phyloP scores from a whole-genome alignment of 345 rosid genomes.

The Lumnitzera racemosa region DNA sequence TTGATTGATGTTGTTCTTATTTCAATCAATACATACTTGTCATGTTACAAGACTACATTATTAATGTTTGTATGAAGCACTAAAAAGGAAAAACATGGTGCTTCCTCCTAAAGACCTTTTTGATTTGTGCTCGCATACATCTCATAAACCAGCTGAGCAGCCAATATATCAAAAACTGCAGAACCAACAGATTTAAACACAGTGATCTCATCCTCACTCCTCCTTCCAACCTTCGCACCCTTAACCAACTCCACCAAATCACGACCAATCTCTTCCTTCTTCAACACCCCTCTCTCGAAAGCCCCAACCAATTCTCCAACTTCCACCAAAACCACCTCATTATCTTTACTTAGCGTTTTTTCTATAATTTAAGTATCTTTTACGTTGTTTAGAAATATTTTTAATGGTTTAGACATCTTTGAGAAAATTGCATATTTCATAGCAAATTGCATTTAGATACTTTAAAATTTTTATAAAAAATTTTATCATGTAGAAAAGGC shows the following conservation, averaged over 20 bases:
- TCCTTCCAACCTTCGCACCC: slow-evolving; percentile 41
- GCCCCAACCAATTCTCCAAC: slow-evolving; percentile 86
- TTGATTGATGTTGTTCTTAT: too few relatives aligned
- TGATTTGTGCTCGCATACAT: slow-evolving; percentile 5
- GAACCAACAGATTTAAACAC: slow-evolving; percentile 88
- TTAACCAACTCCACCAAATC: slow-evolving; percentile 56
- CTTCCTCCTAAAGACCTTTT: background rate
- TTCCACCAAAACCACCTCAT: slow-evolving; percentile 56
- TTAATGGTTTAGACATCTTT: too few relatives aligned
- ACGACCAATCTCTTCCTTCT: slow-evolving; percentile 40
- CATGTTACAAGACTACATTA: too few relatives aligned
- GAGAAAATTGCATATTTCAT: too few relatives aligned
- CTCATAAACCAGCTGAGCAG: slow-evolving; percentile 67
- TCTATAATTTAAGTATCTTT: too few relatives aligned
- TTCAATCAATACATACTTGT: too few relatives aligned
- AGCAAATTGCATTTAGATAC: too few relatives aligned
- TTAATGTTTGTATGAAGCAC: too few relatives aligned
- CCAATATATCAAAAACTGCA: slow-evolving; percentile 57
- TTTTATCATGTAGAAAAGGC: too few relatives aligned
- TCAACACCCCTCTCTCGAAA: slow-evolving; percentile 63
- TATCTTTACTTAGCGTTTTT: too few relatives aligned
- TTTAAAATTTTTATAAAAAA: too few relatives aligned
- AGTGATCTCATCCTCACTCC: slow-evolving; percentile 38
- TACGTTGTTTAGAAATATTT: too few relatives aligned
- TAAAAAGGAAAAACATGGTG: background rate